Conservation (phyloP, 305 asterid species). For the Fraxinus platypoda region DNA sequence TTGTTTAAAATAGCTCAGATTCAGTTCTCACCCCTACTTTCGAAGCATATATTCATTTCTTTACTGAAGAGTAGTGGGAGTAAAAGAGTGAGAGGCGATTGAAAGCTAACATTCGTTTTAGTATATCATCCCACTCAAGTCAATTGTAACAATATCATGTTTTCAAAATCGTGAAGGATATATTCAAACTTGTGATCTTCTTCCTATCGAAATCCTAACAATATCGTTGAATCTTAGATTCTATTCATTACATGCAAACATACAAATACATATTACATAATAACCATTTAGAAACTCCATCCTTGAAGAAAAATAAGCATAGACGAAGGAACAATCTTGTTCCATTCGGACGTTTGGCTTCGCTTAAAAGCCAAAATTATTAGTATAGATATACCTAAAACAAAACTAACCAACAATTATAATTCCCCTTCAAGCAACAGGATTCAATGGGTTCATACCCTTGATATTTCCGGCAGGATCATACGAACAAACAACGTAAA, state of each 20-base stretch:
- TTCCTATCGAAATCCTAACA: not conserved
- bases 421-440: not conserved
- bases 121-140: too few relatives aligned
- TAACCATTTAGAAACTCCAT: not conserved
- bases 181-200: not conserved
- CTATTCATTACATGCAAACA: not conserved
- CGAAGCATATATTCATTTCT: too few relatives aligned
- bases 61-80: too few relatives aligned
- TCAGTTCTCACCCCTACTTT: too few relatives aligned
- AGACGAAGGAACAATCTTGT: not conserved
- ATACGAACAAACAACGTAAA: conserved; percentile 48
- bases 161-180: not conserved
- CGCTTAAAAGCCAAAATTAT: not conserved
- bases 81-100: too few relatives aligned
- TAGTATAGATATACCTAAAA: not conserved
- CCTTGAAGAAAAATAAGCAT: not conserved
- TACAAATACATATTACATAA: not conserved
- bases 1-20: too few relatives aligned
- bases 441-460: conserved; percentile 43
- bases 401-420: not conserved
- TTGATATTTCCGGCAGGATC: conserved; percentile 43
- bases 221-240: not conserved
- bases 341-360: not conserved
- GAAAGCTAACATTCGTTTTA: too few relatives aligned
- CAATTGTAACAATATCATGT: too few relatives aligned